These are phyloP conservation scores for Geosmithia putterillii DNA, from an alignment of 2,329 filamentous ascomycete genomes.

Conservation along the genomic window DNA sequence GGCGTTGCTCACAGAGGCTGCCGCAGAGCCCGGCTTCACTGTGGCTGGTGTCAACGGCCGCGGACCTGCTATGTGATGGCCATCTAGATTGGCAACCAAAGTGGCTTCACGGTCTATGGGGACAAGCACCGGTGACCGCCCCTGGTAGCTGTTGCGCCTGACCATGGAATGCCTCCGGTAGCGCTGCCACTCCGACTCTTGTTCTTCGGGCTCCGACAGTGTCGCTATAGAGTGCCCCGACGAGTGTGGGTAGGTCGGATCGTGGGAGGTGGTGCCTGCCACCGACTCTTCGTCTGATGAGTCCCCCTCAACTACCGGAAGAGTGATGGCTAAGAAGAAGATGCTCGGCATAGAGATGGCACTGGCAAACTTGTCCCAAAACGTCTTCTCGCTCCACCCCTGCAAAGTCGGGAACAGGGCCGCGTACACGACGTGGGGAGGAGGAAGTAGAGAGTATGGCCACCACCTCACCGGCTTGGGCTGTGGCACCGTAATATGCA, in stretches of 20 bases:
- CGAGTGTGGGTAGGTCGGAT: constrained; percentile 5
- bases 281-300: constrained; percentile 32
- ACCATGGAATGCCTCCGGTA: constrained; percentile 35
- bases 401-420: constrained; percentile 82
- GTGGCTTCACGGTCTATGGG: constrained; percentile 10
- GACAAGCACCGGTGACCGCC: constrained; percentile 5
- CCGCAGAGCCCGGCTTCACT: constrained; percentile 16
- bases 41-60: background rate
- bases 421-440: constrained; percentile 56
- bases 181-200: constrained; percentile 46
- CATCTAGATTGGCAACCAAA: constrained; percentile 2
- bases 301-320: constrained; percentile 77
- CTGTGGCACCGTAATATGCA: constrained; percentile 23
- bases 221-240: background rate
- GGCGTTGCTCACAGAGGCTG: constrained; percentile 16
- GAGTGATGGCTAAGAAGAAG: constrained; percentile 75
- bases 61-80: constrained; percentile 4
- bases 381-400: constrained; percentile 67
- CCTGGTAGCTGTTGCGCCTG: constrained; percentile 10
- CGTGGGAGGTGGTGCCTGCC: constrained; percentile 8
- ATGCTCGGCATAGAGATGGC: constrained; percentile 80
- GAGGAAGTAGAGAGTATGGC: constrained; percentile 63
- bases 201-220: constrained; percentile 12
- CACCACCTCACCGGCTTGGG: constrained; percentile 57
- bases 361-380: constrained; percentile 75